Evolutionary conservation across 2,329 filamentous ascomycete genomes (phyloP).

Genomic region (Metarhizium sp.): DNA sequence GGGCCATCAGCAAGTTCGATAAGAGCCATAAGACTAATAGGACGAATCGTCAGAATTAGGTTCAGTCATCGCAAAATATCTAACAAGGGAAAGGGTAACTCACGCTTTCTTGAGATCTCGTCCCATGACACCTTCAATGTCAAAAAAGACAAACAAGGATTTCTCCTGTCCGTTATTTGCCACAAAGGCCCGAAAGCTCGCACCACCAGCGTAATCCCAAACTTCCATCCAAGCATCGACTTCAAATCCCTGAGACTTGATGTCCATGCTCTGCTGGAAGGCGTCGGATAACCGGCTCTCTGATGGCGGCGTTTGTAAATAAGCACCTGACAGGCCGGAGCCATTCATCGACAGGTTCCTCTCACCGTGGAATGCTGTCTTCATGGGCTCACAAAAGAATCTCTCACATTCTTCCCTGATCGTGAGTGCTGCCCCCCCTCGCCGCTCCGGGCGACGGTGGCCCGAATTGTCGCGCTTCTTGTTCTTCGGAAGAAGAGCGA

Average conservation of each 20-base stretch:
- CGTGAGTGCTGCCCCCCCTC: constrained; percentile 89
- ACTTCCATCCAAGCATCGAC: constrained; percentile 64
- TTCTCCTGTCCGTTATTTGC: constrained; percentile 60
- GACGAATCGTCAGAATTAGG: constrained; percentile 3
- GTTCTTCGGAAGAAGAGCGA: constrained; percentile 52
- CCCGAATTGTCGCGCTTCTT: constrained; percentile 33
- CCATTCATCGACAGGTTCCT: constrained; percentile 65
- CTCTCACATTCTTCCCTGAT: constrained; percentile 99
- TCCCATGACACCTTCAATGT: constrained; percentile 55
- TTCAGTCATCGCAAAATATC: background rate
- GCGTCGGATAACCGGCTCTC: constrained; percentile 33
- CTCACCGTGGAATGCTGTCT: constrained; percentile 92
- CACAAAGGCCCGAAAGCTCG: constrained; percentile 80
- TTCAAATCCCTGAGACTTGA: constrained; percentile 20
- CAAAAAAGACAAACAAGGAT: constrained; percentile 83
- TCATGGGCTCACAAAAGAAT: constrained; percentile 97
- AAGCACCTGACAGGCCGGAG: constrained; percentile 80
- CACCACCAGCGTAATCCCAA: constrained; percentile 78
- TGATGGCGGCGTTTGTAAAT: constrained; percentile 44
- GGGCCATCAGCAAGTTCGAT: constrained; percentile 77
- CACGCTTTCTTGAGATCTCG: constrained; percentile 83
- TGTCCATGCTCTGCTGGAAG: constrained; percentile 18
- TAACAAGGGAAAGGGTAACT: constrained; percentile 22
- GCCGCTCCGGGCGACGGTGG: constrained; percentile 36
- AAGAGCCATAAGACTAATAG: constrained; percentile 67